A percentile compares a stretch with the other conserved stretches of the same genome.
Evolutionary conservation across 176 grass and related monocot genomes (phyloP).

Genomic region (Ensete glaucum): DNA sequence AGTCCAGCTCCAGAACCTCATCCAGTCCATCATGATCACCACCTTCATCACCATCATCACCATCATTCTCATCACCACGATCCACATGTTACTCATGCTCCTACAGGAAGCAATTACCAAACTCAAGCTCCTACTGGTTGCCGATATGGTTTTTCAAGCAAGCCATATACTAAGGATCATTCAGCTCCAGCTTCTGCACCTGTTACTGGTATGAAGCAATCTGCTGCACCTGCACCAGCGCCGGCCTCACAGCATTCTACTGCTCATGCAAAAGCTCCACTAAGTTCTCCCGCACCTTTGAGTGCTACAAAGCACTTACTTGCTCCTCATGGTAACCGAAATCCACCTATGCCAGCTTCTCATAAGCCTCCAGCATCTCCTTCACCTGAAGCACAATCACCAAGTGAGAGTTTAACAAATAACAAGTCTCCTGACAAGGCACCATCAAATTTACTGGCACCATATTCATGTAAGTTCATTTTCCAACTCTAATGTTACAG

Average conservation of each 20-base stretch:
- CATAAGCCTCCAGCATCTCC: constrained; percentile 17
- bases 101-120: constrained; percentile 12
- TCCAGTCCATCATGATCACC: constrained; percentile 25
- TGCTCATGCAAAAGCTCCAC: constrained; percentile 33
- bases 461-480: constrained; percentile 47
- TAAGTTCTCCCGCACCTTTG: constrained; percentile 3
- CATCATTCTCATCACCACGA: constrained; percentile 28
- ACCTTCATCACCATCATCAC: constrained; percentile 31
- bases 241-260: constrained; percentile 26
- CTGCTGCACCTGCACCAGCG: constrained; percentile 2
- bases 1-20: constrained; percentile 53
- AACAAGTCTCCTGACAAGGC: constrained; percentile 18
- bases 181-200: constrained; percentile 17
- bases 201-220: constrained; percentile 24
- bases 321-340: constrained; percentile 28
- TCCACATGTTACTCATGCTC: constrained; percentile 34
- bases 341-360: constrained; percentile 26
- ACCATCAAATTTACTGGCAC: constrained; percentile 29
- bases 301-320: constrained; percentile 18
- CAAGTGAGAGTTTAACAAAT: constrained; percentile 16
- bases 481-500: not conserved
- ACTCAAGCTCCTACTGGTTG: constrained; percentile 2
- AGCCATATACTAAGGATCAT: not conserved
- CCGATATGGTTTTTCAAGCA: constrained; percentile 8
- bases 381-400: constrained; percentile 36